Evolutionary conservation across 352 stramenopile species (phyloP), one percentile per base, ranked within the genome.

Genomic region (Globisporangium cystogenes): DNA sequence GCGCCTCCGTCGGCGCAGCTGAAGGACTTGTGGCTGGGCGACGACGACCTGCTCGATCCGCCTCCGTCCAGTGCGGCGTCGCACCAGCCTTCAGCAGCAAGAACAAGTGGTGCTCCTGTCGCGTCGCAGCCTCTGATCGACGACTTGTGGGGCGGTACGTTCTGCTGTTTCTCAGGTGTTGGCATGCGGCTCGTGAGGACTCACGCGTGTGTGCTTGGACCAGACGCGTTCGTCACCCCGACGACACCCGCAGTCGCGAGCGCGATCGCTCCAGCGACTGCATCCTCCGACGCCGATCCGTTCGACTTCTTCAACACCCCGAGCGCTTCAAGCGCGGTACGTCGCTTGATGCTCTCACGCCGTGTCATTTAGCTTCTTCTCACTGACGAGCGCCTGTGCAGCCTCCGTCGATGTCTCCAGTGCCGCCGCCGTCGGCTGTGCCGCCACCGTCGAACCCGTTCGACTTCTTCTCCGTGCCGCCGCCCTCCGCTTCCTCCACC

Each of bases 381-480:
- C 6, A 20, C 18, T 35, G n/a, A 15, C n/a, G 18, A n/a, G 11
- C 26, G n/a, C n/a, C n/a, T n/a, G n/a, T n/a, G n/a, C n/a, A n/a
- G n/a, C n/a, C n/a, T n/a, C n/a, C n/a, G n/a, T n/a, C n/a, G n/a
- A n/a, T n/a, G n/a, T n/a, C n/a, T n/a, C n/a, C n/a, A n/a, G n/a
- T n/a, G n/a, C n/a, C n/a, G n/a, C n/a, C n/a, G n/a, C n/a, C n/a
- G n/a, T n/a, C n/a, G n/a, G n/a, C n/a, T n/a, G n/a, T n/a, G n/a
- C n/a, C n/a, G n/a, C n/a, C 68, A 18, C 43, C 53, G 3, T 27
- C 59, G 1, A 77, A 76, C 45, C 65, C 70, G 0, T 74, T 77
- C 21, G 60, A 81, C 54, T 60, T 50, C 24, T 16, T 65, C n/a
- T 15, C 21, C 18, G 21, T 50, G 0, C 20, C 48, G 40, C 48